These are phyloP conservation scores for Tolypocladium ophioglossoides DNA, from an alignment of 2,329 filamentous ascomycete species.

Conservation along the genomic window DNA sequence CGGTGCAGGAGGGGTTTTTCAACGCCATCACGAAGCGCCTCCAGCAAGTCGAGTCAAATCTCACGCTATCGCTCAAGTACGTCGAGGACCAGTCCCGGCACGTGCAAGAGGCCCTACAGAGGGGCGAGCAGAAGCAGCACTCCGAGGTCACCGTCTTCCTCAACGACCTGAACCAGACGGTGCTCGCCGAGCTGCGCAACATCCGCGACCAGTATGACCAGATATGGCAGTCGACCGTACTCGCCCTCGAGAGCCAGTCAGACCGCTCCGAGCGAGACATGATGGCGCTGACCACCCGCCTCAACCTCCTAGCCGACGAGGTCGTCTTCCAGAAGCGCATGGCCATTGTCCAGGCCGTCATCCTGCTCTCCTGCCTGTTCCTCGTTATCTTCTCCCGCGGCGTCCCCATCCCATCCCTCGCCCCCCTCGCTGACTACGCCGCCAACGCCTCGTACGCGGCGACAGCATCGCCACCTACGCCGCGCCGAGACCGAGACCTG, in stretches of 20 bases:
- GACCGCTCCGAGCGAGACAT: conserved; percentile 78
- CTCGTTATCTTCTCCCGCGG: conserved; percentile 71
- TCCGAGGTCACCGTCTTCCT: conserved; percentile 76
- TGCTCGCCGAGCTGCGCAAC: conserved; percentile 67
- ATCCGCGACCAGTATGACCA: conserved; percentile 87
- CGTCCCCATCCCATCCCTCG: conserved; percentile 24
- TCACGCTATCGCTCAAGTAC: conserved; percentile 85
- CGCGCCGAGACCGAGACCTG: conserved; percentile 2
- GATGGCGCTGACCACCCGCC: conserved; percentile 65
- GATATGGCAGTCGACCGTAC: conserved; percentile 90
- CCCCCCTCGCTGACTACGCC: conserved; percentile 17
- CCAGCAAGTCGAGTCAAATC: conserved; percentile 83
- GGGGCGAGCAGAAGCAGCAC: conserved; percentile 79
- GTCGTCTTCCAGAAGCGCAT: conserved; percentile 80
- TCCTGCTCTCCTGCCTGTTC: conserved; percentile 77
- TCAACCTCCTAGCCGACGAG: conserved; percentile 89
- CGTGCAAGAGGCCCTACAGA: conserved; percentile 74
- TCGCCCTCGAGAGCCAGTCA: conserved; percentile 80
- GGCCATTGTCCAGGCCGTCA: conserved; percentile 80
- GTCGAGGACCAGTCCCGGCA: conserved; percentile 94
- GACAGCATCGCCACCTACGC: conserved; percentile 8
- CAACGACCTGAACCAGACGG: conserved; percentile 75
- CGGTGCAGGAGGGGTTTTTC: conserved; percentile 96
- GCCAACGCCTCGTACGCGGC: conserved; percentile 10
- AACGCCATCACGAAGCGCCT: conserved; percentile 91